Percentiles rank a stretch among this genome's conserved stretches.
These are phyloP conservation scores for Naegleria fowleri DNA, from an alignment of 208 protist genomes.

Conservation along the genomic window DNA sequence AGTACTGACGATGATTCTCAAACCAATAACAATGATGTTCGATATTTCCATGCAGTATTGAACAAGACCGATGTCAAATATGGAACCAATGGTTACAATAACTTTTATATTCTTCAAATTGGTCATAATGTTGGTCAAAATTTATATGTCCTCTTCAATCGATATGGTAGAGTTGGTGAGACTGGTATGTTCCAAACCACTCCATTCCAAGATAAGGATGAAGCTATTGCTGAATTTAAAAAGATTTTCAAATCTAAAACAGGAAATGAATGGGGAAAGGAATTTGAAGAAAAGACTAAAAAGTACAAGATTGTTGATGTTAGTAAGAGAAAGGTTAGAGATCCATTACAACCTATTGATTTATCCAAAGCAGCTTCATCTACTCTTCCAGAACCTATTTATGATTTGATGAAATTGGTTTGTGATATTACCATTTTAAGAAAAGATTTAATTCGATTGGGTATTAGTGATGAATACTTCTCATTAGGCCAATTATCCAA, in stretches of 20 bases:
- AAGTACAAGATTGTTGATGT: constrained; percentile 29
- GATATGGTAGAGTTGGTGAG: constrained; percentile 37
- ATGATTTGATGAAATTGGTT: not conserved
- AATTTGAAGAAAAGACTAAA: constrained; percentile 28
- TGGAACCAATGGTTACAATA: constrained; percentile 34
- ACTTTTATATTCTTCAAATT: constrained; percentile 36
- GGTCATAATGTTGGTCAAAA: constrained; percentile 29
- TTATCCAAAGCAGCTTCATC: not conserved
- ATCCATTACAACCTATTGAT: not conserved
- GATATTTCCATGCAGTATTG: constrained; percentile 32
- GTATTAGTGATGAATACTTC: not conserved
- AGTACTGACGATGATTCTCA: constrained; percentile 14
- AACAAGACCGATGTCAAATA: constrained; percentile 31
- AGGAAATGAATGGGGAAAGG: constrained; percentile 33
- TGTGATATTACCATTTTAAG: not conserved
- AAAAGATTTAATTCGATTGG: not conserved
- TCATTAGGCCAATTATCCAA: not conserved
- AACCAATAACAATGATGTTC: not conserved
- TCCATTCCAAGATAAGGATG: constrained; percentile 16
- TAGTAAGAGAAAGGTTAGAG: not conserved
- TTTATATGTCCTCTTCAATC: constrained; percentile 32
- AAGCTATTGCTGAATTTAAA: constrained; percentile 28
- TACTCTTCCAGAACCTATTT: not conserved
- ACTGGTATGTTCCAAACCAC: constrained; percentile 26
- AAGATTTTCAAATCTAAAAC: constrained; percentile 39